phyloP scores from a whole-genome alignment of 2,329 filamentous ascomycete genomes.

The Pseudocercospora cruenta region DNA sequence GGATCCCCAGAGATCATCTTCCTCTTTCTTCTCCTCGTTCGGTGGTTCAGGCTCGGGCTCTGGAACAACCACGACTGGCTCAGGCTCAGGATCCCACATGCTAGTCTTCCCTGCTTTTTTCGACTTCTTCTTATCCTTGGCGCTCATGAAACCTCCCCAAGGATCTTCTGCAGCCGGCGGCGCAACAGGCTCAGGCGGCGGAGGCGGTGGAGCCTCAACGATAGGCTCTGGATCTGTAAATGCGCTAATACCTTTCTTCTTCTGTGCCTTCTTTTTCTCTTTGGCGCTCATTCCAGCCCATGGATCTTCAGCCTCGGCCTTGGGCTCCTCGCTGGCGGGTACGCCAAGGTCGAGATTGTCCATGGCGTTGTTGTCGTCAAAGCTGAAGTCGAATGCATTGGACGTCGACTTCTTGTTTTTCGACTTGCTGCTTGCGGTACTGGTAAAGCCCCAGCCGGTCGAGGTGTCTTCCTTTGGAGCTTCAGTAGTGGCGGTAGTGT shows the following conservation, averaged over 20 bases:
- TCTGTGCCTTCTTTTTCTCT: constrained; percentile 37
- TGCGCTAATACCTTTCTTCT: constrained; percentile 30
- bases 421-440: constrained; percentile 32
- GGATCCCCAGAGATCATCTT: constrained; percentile 41
- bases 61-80: constrained; percentile 39
- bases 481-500: constrained; percentile 25
- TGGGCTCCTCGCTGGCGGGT: constrained; percentile 25
- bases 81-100: constrained; percentile 33
- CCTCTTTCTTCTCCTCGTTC: constrained; percentile 42
- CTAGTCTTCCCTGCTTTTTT: constrained; percentile 48
- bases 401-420: constrained; percentile 42
- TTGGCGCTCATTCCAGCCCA: constrained; percentile 34
- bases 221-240: constrained; percentile 31
- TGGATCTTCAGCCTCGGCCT: constrained; percentile 31
- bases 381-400: constrained; percentile 37
- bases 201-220: constrained; percentile 31
- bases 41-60: constrained; percentile 47
- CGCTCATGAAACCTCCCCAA: constrained; percentile 35
- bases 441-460: constrained; percentile 30
- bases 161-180: constrained; percentile 38
- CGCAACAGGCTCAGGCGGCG: constrained; percentile 33
- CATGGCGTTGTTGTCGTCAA: constrained; percentile 29
- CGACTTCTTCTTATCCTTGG: constrained; percentile 48
- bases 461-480: constrained; percentile 31
- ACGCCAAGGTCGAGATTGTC: constrained; percentile 27